Evolutionary conservation across 139 green algal genomes (phyloP).

Genomic region (Chlorella sp.): DNA sequence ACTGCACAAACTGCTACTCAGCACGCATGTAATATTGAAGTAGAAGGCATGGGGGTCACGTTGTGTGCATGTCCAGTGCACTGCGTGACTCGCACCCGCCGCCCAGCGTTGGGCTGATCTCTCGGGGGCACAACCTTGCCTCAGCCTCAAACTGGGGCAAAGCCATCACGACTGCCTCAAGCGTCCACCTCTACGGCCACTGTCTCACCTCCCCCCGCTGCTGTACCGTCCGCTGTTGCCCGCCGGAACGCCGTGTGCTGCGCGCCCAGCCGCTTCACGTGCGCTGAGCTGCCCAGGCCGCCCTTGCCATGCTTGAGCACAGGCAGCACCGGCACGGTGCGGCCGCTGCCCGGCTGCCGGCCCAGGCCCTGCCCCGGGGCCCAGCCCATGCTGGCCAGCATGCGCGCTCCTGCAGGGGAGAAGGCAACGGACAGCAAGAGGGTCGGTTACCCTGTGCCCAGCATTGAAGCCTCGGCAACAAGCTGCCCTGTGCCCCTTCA

Average conservation of each 20-base stretch:
- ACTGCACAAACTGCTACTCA: no score
- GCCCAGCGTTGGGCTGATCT: no score
- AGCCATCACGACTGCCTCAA: no score
- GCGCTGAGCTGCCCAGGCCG: not conserved
- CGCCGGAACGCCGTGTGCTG: not conserved
- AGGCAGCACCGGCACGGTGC: not conserved
- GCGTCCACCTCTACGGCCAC: not conserved
- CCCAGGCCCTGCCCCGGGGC: not conserved
- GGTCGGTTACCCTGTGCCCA: no score
- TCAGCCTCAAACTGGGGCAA: no score
- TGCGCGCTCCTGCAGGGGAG: conserved; percentile 2
- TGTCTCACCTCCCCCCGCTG: not conserved
- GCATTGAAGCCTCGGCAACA: no score
- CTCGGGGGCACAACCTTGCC: no score
- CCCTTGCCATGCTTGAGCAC: not conserved
- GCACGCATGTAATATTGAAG: no score
- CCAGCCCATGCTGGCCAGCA: conserved; percentile 20
- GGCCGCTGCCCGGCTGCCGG: not conserved
- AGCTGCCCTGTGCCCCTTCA: not conserved
- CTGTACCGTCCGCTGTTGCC: not conserved
- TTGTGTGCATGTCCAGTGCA: no score
- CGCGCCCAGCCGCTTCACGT: not conserved
- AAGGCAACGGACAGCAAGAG: no score
- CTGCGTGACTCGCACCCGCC: no score
- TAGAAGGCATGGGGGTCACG: no score